Evolutionary conservation across 2,329 filamentous ascomycete species (phyloP), one percentile per base, ranked within the genome.

Genomic region (Tolypocladium amazonense): DNA sequence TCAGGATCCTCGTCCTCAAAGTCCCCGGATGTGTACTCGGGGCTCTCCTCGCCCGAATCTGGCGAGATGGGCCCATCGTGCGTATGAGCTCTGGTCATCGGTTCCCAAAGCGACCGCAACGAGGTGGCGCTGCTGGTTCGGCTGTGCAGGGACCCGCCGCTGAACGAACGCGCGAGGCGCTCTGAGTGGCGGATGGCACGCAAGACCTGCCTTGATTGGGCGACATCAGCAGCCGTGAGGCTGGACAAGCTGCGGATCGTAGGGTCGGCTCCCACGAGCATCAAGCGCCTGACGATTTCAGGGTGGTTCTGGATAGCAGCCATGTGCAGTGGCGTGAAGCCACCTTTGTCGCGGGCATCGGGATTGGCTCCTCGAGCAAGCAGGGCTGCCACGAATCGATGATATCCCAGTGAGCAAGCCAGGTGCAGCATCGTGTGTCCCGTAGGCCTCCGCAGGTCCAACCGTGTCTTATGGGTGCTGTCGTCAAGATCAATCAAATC

Each of bases 351-450:
- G 59, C 85, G 82, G 43, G 86, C 77, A 67, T 93, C 86, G 1
- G 88, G 85, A 67, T 88, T 88, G 25, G 89, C 90, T n/a, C 90
- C 89, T 63, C 89, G 83, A 12, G 87, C 88, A 25, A 95, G 77
- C 33, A 95, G 79, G 37, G 87, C 89, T 15, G 88, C 88, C 56
- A 89, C 89, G 63, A 95, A 88, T 55, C 88, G 83, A 63, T 87
- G 83, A 65, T 91, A 82, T 7, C 90, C 90, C 15, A 92, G 76
- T 11, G 88, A 88, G 65, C 86, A 89, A 2, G 89, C 89, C 62
- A 92, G 78, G 67, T 94, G 90, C 62, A 95, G 81, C 81, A 95
- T 87, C 1, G 88, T 91, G 68, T 93, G 89, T 0, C 90, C 90
- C 15, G 85, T 89, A 1, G 82, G 74, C 63, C 76, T 74, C 65